A percentile compares a stretch with the other conserved stretches of the same genome.
Evolutionary conservation across 169 alveolate species (phyloP).

Genomic region (Ichthyophthirius multifiliis): DNA sequence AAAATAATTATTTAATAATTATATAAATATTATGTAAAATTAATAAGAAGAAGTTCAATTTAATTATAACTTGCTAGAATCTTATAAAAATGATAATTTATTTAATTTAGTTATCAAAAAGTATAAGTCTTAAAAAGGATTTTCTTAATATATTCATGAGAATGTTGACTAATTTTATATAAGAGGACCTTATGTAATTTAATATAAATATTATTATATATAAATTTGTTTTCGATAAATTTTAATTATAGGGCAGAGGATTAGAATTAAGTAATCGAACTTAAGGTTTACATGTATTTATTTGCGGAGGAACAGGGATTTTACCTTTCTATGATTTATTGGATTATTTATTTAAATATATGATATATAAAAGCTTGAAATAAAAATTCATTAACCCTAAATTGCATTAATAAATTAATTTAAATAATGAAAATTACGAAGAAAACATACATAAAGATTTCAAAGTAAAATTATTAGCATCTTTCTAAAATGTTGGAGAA

Average conservation of each 20-base stretch:
- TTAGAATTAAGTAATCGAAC: not conserved
- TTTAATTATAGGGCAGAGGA: not conserved
- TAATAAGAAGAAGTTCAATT: not conserved
- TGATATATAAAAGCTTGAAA: not conserved
- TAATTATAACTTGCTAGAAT: not conserved
- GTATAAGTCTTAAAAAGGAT: conserved; percentile 16
- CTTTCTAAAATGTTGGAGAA: not conserved
- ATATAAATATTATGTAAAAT: not conserved
- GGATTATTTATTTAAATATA: conserved; percentile 15
- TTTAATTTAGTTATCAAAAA: conserved; percentile 27
- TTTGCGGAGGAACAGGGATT: conserved; percentile 40
- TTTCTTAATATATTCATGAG: conserved; percentile 24
- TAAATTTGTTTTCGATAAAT: not conserved
- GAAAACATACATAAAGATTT: not conserved
- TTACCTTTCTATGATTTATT: conserved; percentile 32
- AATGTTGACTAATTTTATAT: not conserved
- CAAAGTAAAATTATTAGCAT: not conserved
- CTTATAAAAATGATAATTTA: not conserved
- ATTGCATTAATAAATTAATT: not conserved
- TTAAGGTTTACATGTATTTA: conserved; percentile 18
- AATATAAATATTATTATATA: not conserved
- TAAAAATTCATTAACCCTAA: not conserved
- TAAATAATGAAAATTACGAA: not conserved
- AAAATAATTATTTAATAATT: not conserved
- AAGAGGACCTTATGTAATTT: conserved; percentile 18